Percentiles rank a stretch among this genome's conserved stretches.
Evolutionary conservation across 2,329 filamentous ascomycete species (phyloP).

Genomic region (Aureobasidium subglaciale): DNA sequence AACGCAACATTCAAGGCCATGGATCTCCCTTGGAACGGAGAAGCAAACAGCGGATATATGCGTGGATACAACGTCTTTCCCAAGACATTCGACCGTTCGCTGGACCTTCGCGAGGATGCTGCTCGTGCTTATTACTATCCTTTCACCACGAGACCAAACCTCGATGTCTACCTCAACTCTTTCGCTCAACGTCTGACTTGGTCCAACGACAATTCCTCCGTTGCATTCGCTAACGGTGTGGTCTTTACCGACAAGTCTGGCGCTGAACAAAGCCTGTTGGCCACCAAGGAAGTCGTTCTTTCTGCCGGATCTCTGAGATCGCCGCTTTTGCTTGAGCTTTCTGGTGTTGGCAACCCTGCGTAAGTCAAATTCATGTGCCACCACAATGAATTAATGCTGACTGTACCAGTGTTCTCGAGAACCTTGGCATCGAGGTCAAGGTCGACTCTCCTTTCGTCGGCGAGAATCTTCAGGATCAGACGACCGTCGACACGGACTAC

Average conservation of each 20-base stretch:
- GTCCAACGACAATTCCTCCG: slow-evolving; percentile 17
- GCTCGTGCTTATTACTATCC: slow-evolving; percentile 44
- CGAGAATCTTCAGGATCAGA: slow-evolving; percentile 29
- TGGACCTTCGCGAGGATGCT: slow-evolving; percentile 39
- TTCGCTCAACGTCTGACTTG: slow-evolving; percentile 36
- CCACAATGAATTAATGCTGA: slow-evolving; percentile 30
- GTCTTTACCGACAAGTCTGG: slow-evolving; percentile 1
- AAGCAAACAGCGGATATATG: slow-evolving; percentile 39
- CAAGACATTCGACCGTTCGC: slow-evolving; percentile 34
- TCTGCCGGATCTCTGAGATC: slow-evolving; percentile 31
- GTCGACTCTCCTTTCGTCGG: slow-evolving; percentile 28
- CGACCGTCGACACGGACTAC: slow-evolving; percentile 19
- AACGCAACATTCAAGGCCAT: slow-evolving; percentile 31
- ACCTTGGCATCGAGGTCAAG: slow-evolving; percentile 25
- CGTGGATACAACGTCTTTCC: slow-evolving; percentile 39
- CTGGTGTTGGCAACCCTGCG: slow-evolving; percentile 30
- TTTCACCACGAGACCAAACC: slow-evolving; percentile 33
- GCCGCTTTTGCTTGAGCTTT: slow-evolving; percentile 30
- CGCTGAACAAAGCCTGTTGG: slow-evolving; percentile 6
- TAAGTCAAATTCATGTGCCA: not conserved
- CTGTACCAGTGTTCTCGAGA: slow-evolving; percentile 19
- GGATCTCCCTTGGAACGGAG: slow-evolving; percentile 34
- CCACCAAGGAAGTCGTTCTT: slow-evolving; percentile 28
- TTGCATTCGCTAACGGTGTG: slow-evolving; percentile 9
- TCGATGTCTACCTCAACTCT: slow-evolving; percentile 39